phyloP scores from a whole-genome alignment of 495 filamentous ascomycete genomes.

The Amorphotheca resinae region DNA sequence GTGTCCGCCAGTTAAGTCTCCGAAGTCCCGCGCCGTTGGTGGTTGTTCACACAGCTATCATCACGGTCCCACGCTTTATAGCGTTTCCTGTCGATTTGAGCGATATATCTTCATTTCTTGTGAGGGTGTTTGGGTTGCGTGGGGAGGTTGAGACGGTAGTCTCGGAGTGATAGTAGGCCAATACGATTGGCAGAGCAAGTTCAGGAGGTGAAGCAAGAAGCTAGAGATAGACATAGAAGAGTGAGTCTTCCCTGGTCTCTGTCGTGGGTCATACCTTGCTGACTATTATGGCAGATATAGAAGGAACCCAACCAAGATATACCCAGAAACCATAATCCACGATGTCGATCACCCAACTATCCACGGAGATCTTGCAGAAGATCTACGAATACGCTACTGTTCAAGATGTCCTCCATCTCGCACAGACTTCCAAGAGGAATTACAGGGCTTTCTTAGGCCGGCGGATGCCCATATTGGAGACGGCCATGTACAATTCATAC shows the following conservation, averaged over 20 bases:
- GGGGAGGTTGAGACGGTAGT: neutral
- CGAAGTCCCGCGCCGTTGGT: slow-evolving; percentile 28
- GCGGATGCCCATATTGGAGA: slow-evolving; percentile 39
- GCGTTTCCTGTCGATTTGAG: slow-evolving; percentile 11
- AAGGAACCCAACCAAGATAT: neutral
- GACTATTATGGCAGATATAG: neutral
- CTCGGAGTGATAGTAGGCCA: slow-evolving; percentile 9
- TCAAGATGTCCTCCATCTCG: slow-evolving; percentile 40
- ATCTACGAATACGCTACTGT: slow-evolving; percentile 43
- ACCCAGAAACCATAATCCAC: slow-evolving; percentile 1
- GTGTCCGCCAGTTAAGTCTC: slow-evolving; percentile 42
- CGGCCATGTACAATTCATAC: slow-evolving; percentile 43
- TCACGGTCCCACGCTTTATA: slow-evolving; percentile 20
- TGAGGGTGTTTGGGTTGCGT: slow-evolving; percentile 11
- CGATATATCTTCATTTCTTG: slow-evolving; percentile 12
- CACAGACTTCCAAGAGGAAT: slow-evolving; percentile 41
- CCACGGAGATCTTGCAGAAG: slow-evolving; percentile 50
- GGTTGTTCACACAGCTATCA: slow-evolving; percentile 20
- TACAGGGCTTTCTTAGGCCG: slow-evolving; percentile 39
- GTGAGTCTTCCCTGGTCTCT: slow-evolving; percentile 8
- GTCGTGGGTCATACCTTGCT: neutral
- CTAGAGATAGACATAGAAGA: slow-evolving; percentile 6
- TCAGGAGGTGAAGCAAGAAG: slow-evolving; percentile 1
- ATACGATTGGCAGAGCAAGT: slow-evolving; percentile 16
- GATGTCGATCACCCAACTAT: slow-evolving; percentile 34